Percentiles rank a stretch among this genome's conserved stretches.
phyloP scores from a whole-genome alignment of 139 green algal genomes.

The Chlorella sp. region DNA sequence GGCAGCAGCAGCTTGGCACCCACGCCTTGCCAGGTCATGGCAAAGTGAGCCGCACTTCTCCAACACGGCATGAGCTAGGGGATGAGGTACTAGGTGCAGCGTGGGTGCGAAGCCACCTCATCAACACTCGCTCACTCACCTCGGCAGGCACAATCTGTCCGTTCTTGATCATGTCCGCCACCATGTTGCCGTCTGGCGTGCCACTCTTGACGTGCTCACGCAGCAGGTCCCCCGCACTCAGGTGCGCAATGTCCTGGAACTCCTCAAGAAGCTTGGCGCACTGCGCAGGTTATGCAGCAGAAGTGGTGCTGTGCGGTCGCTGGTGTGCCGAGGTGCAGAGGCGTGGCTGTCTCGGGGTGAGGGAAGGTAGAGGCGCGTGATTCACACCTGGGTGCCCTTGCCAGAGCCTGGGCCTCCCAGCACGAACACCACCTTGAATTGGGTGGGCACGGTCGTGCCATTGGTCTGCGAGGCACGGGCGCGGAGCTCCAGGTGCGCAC shows the following conservation, averaged over 20 bases:
- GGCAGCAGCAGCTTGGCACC: too few relatives aligned
- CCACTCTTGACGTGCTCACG: conserved; percentile 86
- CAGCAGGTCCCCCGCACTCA: conserved; percentile 90
- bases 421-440: conserved; percentile 50
- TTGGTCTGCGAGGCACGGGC: background rate
- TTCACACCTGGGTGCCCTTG: conserved; percentile 76
- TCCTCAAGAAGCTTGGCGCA: conserved; percentile 81
- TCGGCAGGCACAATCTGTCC: conserved; percentile 86
- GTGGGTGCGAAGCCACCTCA: too few relatives aligned
- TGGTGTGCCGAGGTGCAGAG: too few relatives aligned
- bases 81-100: too few relatives aligned
- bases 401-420: conserved; percentile 80
- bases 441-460: background rate
- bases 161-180: conserved; percentile 91
- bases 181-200: conserved; percentile 77
- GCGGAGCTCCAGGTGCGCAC: too few relatives aligned
- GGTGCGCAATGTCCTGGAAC: conserved; percentile 73
- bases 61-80: conserved; percentile 2
- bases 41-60: too few relatives aligned
- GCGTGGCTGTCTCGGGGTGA: too few relatives aligned
- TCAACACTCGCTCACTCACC: too few relatives aligned
- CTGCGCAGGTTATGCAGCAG: too few relatives aligned
- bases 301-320: too few relatives aligned
- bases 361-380: too few relatives aligned
- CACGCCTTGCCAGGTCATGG: too few relatives aligned